Conservation (phyloP, 257 asterid species). For the Solanum appendiculatum region DNA sequence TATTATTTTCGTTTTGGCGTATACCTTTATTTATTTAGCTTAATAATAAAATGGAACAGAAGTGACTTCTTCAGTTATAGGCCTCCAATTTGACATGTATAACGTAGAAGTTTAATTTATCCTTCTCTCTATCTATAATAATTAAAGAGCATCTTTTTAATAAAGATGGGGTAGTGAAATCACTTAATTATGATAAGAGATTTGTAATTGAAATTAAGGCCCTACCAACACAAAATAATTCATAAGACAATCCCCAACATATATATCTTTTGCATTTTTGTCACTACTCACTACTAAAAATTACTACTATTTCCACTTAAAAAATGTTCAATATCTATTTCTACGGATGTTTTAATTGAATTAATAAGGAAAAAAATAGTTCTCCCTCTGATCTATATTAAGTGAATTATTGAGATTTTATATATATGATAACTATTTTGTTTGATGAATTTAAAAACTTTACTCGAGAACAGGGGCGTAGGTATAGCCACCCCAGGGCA, state of each 20-base stretch:
- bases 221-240: neutral
- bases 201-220: neutral
- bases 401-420: neutral
- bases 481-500: too few relatives aligned
- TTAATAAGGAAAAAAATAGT: too few relatives aligned
- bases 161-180: neutral
- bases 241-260: neutral
- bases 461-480: too few relatives aligned
- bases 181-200: neutral
- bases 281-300: neutral
- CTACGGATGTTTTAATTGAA: too few relatives aligned
- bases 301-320: too few relatives aligned
- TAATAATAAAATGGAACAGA: neutral
- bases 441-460: neutral
- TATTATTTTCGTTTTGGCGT: neutral
- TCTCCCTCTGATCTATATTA: neutral
- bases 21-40: neutral
- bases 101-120: neutral
- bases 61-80: neutral
- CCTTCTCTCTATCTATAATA: neutral
- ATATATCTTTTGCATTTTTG: neutral
- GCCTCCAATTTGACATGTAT: neutral
- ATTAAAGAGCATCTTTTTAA: neutral
- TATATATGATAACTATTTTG: neutral
- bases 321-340: neutral